Conservation (phyloP, 352 stramenopile species). For the Phytophthora tentaculata region DNA sequence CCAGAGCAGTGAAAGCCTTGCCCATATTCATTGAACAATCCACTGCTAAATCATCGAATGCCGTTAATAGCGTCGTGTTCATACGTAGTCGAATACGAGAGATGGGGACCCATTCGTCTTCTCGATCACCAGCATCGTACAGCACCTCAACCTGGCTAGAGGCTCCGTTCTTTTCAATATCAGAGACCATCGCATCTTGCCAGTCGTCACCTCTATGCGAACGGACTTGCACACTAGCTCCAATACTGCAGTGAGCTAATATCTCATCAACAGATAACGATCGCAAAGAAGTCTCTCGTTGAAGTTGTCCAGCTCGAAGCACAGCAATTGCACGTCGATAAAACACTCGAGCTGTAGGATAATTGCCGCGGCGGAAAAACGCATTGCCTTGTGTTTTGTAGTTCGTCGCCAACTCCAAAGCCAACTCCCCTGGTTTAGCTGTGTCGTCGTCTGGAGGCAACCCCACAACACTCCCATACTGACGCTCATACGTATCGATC, state of each 20-base stretch:
- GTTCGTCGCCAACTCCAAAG: conserved; percentile 32
- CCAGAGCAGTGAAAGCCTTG: conserved; percentile 65
- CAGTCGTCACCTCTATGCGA: conserved; percentile 24
- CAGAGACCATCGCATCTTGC: conserved; percentile 68
- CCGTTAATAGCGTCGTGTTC: conserved; percentile 51
- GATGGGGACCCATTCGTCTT: conserved; percentile 57
- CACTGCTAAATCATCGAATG: conserved; percentile 60
- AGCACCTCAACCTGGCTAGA: conserved; percentile 64
- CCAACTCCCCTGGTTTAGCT: conserved; percentile 6
- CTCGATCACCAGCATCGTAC: conserved; percentile 56
- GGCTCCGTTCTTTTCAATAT: conserved; percentile 50
- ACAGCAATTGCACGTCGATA: conserved; percentile 68
- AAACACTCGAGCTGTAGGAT: conserved; percentile 58
- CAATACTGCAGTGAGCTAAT: conserved; percentile 50
- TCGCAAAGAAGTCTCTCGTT: conserved; percentile 48
- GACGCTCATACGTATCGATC: conserved; percentile 61
- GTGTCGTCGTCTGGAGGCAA: conserved; percentile 41
- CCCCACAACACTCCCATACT: conserved; percentile 59
- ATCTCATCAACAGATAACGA: conserved; percentile 40
- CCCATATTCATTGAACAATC: conserved; percentile 88
- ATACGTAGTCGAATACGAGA: conserved; percentile 64
- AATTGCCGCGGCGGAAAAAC: conserved; percentile 73
- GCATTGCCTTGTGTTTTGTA: conserved; percentile 65
- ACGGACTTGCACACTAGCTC: conserved; percentile 62
- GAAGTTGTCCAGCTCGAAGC: conserved; percentile 49